Evolutionary conservation across 2,329 filamentous ascomycete genomes (phyloP), one percentile per base, ranked within the genome.

Genomic region (Cladosporium sp.): DNA sequence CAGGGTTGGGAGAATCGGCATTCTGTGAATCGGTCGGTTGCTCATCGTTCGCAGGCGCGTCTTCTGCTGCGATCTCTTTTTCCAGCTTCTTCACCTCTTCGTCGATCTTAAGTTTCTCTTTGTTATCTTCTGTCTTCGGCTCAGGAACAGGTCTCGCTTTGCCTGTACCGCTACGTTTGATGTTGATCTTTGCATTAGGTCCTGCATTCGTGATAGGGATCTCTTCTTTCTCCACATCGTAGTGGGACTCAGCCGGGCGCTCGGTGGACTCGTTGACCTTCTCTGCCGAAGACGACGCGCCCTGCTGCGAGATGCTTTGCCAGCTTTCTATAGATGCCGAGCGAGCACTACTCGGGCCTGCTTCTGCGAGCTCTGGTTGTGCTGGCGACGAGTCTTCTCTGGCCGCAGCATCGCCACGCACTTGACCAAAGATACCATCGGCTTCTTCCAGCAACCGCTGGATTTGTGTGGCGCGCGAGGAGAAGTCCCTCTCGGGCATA

Each of bases 381-480:
- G 30, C 13, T 30, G 28, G 26, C 18, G 46, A 23, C 11, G 28
- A 16, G 10, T 46, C 32, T 30, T 32, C 49, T 51, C 60, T 54
- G 13, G 11, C 16, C 18, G 49, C 25, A 21, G 36, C n/a, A 28
- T 63, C 60, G 32, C 49, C 49, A 34, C 53, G 60, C 3, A 63
- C 60, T 53, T 49, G 48, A 28, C 62, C 51, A 23, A 65, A 43
- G 14, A 64, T 64, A n/a, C 58, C 56, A 53, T 73, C 71, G 1
- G 69, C 69, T 70, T 84, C 83, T 72, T 84, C 82, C 10, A 84
- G 70, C 26, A 76, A 73, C 11, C 82, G 78, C 59, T 79, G 80
- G 49, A 85, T 82, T 58, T 80, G 78, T 3, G 80, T 79, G 3
- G 82, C 83, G 65, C 80, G 75, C 36, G 78, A 83, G 3, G 80